Percentiles rank a stretch among this genome's conserved stretches.
Conservation (phyloP, 208 protist species). For the Porcisia deanei region DNA sequence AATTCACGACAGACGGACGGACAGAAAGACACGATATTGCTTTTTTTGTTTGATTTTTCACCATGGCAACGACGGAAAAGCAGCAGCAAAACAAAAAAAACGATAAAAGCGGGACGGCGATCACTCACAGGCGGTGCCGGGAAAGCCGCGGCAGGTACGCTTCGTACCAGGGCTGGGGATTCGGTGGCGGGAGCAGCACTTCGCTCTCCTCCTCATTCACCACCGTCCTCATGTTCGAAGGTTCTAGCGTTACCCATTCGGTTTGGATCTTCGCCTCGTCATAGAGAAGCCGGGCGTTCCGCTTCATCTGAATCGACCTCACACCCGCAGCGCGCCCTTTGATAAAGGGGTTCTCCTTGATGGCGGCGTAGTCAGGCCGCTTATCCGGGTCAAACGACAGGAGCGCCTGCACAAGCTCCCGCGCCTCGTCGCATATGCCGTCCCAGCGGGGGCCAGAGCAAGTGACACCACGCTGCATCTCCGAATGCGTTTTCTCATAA, state of each 20-base stretch:
- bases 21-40: conserved; percentile 6
- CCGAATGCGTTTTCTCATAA: conserved; percentile 41
- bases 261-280: conserved; percentile 37
- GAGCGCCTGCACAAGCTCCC: conserved; percentile 45
- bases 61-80: background rate
- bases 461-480: conserved; percentile 42
- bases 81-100: background rate
- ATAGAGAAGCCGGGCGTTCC: conserved; percentile 26
- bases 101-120: background rate
- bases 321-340: conserved; percentile 24
- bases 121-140: background rate
- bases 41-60: background rate
- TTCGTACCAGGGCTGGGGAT: conserved; percentile 30
- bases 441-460: conserved; percentile 54
- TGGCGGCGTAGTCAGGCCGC: conserved; percentile 35
- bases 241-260: conserved; percentile 63
- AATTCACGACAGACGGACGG: background rate
- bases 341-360: conserved; percentile 51
- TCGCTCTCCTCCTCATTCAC: conserved; percentile 15
- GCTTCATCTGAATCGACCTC: conserved; percentile 29
- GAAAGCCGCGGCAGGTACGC: conserved; percentile 22
- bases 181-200: conserved; percentile 15
- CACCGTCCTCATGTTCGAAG: conserved; percentile 13
- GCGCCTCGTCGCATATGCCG: conserved; percentile 41
- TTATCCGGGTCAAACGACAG: conserved; percentile 38